Conservation (phyloP, 2,329 filamentous ascomycete species). For the Sporothrix pallida region DNA sequence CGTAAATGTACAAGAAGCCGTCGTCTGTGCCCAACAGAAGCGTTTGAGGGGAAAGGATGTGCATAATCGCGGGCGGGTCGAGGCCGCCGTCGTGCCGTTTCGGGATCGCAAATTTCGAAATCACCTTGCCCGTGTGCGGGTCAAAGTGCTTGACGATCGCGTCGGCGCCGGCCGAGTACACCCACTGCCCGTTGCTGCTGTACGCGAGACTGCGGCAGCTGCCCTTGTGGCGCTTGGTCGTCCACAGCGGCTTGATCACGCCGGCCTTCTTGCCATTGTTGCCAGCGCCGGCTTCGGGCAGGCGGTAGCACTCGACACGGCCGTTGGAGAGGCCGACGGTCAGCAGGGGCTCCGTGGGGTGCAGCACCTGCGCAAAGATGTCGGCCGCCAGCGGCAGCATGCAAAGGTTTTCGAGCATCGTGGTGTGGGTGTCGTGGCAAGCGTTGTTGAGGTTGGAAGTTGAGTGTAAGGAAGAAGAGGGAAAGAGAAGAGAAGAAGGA, state of each 20-base stretch:
- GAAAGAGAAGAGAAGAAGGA: background rate
- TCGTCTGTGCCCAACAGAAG: constrained; percentile 91
- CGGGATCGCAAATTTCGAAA: constrained; percentile 82
- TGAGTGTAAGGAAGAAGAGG: too few species aligned
- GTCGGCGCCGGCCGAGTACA: constrained; percentile 67
- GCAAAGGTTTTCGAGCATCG: constrained; percentile 91
- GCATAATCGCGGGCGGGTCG: constrained; percentile 72
- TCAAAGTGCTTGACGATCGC: constrained; percentile 61
- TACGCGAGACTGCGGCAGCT: constrained; percentile 86
- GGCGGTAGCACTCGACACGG: constrained; percentile 81
- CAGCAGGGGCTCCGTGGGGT: constrained; percentile 82
- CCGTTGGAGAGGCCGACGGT: constrained; percentile 84
- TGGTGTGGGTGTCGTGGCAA: background rate
- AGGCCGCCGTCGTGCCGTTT: constrained; percentile 53
- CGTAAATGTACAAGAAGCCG: constrained; percentile 84
- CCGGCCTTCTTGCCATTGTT: constrained; percentile 71
- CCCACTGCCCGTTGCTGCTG: constrained; percentile 73
- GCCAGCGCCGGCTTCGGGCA: constrained; percentile 62
- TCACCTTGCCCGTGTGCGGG: constrained; percentile 67
- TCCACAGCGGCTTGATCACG: constrained; percentile 82
- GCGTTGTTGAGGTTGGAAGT: background rate
- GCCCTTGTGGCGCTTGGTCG: constrained; percentile 87
- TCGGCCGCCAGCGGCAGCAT: constrained; percentile 84
- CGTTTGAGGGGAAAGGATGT: constrained; percentile 84
- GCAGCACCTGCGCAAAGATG: constrained; percentile 85